phyloP scores from a whole-genome alignment of 257 asterid species.

The Lithospermum erythrorhizon region DNA sequence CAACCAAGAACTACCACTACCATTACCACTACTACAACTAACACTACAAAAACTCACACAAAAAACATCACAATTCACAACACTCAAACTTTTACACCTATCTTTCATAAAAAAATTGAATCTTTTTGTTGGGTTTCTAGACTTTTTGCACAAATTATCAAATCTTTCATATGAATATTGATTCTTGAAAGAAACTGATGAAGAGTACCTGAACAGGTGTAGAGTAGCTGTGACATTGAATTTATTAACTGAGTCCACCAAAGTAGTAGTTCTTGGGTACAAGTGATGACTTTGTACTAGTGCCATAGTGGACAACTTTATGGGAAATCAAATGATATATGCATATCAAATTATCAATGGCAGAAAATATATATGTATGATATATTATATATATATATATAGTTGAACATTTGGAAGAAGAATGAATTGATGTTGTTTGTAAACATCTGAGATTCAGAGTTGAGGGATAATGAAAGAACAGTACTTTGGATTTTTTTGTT shows the following conservation, averaged over 20 bases:
- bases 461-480: too few species aligned
- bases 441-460: too few species aligned
- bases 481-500: too few species aligned
- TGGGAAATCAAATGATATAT: neutral
- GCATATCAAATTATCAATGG: neutral
- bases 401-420: too few species aligned
- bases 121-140: conserved; percentile 28
- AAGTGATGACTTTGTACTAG: conserved; percentile 41
- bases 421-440: too few species aligned
- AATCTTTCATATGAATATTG: conserved; percentile 19
- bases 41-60: conserved; percentile 15
- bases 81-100: conserved; percentile 17
- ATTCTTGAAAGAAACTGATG: conserved; percentile 32
- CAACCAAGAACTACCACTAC: conserved; percentile 55
- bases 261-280: conserved; percentile 31
- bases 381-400: too few species aligned
- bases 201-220: conserved; percentile 36
- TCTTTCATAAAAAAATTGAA: conserved; percentile 25
- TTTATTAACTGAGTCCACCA: conserved; percentile 41
- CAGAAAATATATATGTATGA: too few species aligned
- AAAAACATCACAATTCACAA: conserved; percentile 14
- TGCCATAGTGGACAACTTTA: conserved; percentile 32
- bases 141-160: conserved; percentile 18
- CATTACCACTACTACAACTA: conserved; percentile 17
- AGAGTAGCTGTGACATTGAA: conserved; percentile 29